A percentile compares a stretch with the other conserved stretches of the same genome.
phyloP scores from a whole-genome alignment of 2,329 filamentous ascomycete species.

The Aspergillus felis region DNA sequence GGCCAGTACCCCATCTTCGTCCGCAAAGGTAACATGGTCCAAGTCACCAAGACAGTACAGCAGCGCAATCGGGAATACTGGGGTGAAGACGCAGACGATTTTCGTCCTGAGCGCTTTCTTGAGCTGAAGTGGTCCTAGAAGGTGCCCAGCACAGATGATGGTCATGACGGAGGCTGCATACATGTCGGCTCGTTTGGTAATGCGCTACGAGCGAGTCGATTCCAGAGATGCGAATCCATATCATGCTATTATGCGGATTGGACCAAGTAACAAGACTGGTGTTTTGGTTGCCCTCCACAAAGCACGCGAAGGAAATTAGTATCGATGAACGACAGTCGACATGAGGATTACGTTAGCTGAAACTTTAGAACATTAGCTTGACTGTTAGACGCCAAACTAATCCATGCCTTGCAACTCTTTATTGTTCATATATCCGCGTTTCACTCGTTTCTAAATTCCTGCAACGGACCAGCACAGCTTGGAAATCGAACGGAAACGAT shows the following conservation, averaged over 20 bases:
- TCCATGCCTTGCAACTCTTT: too few species aligned
- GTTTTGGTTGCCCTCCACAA: not conserved
- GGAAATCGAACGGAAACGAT: too few species aligned
- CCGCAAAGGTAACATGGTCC: too few species aligned
- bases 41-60: conserved; percentile 25
- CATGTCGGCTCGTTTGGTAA: conserved; percentile 3
- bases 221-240: conserved; percentile 4
- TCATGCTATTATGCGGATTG: conserved; percentile 6
- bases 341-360: too few species aligned
- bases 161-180: conserved; percentile 7
- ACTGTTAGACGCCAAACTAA: too few species aligned
- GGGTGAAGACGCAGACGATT: conserved; percentile 29
- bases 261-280: conserved; percentile 9
- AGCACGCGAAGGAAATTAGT: too few species aligned
- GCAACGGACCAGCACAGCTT: too few species aligned
- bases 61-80: conserved; percentile 36
- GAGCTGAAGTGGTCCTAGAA: conserved; percentile 7
- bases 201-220: not conserved
- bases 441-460: too few species aligned
- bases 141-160: conserved; percentile 12
- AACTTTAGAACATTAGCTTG: too few species aligned
- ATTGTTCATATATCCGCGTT: too few species aligned
- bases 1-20: too few species aligned
- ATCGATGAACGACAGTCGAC: too few species aligned
- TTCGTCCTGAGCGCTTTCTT: conserved; percentile 16